A percentile compares a stretch with the other conserved stretches of the same genome.
Conservation (phyloP, 2,329 filamentous ascomycete species). For the Lachnellula occidentalis region DNA sequence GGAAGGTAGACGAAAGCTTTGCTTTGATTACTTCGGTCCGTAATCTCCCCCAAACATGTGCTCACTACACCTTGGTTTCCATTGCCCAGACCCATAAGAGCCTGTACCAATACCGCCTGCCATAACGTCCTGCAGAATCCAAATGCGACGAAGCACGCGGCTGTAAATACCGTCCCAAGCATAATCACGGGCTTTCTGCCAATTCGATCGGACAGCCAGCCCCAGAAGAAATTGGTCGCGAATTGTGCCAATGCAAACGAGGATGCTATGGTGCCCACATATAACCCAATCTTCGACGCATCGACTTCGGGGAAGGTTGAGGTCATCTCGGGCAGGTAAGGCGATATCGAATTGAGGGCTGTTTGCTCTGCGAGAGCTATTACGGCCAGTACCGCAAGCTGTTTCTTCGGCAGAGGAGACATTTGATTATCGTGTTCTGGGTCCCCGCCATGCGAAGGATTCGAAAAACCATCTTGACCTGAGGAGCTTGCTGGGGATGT, state of each 20-base stretch:
- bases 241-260: constrained; percentile 91
- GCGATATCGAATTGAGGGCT: constrained; percentile 91
- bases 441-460: constrained; percentile 30
- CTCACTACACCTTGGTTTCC: constrained; percentile 93
- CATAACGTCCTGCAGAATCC: constrained; percentile 78
- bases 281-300: constrained; percentile 67
- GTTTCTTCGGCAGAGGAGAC: constrained; percentile 71
- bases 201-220: constrained; percentile 72
- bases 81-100: constrained; percentile 87
- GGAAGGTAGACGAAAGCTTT: constrained; percentile 90
- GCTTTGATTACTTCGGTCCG: constrained; percentile 91
- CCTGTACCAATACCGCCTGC: constrained; percentile 82
- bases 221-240: constrained; percentile 87
- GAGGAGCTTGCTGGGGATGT: constrained; percentile 31
- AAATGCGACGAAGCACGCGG: constrained; percentile 76
- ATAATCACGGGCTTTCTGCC: constrained; percentile 80
- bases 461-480: constrained; percentile 24
- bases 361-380: constrained; percentile 93
- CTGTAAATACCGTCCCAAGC: constrained; percentile 75
- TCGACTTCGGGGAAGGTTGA: constrained; percentile 77
- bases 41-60: constrained; percentile 90
- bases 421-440: constrained; percentile 33
- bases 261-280: constrained; percentile 85
- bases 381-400: constrained; percentile 79
- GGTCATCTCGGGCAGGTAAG: constrained; percentile 92